phyloP scores from a whole-genome alignment of 2,329 filamentous ascomycete species.

The Colletotrichum limetticola region DNA sequence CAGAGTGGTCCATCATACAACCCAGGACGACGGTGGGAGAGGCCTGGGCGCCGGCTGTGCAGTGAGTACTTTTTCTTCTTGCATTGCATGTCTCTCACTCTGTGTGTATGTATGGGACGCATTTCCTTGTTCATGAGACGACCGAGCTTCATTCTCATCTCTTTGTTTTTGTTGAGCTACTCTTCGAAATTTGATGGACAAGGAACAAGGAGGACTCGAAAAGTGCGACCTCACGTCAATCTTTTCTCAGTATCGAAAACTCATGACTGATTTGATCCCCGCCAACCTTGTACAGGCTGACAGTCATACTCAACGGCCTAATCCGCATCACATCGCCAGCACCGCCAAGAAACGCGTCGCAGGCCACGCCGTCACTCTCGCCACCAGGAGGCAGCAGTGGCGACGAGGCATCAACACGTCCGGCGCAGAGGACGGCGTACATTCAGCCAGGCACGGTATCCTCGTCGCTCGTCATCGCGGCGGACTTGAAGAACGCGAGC shows the following conservation, averaged over 20 bases:
- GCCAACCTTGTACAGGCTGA: constrained; percentile 37
- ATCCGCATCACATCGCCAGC: constrained; percentile 46
- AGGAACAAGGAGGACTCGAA: background rate
- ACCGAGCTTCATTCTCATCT: background rate
- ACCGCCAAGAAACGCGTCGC: constrained; percentile 35
- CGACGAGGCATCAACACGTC: background rate
- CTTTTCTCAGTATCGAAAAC: background rate
- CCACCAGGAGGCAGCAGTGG: too few species aligned
- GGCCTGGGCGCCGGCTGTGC: constrained; percentile 46
- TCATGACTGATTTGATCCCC: background rate
- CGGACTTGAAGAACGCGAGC: constrained; percentile 42
- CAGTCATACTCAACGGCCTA: constrained; percentile 45
- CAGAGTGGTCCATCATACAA: constrained; percentile 45
- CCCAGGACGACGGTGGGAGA: constrained; percentile 44
- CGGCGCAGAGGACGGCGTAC: constrained; percentile 40
- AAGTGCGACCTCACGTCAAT: background rate
- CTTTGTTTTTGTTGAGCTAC: background rate
- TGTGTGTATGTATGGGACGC: background rate
- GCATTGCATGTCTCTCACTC: background rate
- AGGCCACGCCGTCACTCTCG: background rate
- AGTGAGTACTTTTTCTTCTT: constrained; percentile 36
- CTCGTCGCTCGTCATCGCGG: constrained; percentile 46
- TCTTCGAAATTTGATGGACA: background rate
- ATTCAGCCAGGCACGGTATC: constrained; percentile 43
- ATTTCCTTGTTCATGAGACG: background rate